Conservation (phyloP, 306 rosid species). For the Rosa lucieae region DNA sequence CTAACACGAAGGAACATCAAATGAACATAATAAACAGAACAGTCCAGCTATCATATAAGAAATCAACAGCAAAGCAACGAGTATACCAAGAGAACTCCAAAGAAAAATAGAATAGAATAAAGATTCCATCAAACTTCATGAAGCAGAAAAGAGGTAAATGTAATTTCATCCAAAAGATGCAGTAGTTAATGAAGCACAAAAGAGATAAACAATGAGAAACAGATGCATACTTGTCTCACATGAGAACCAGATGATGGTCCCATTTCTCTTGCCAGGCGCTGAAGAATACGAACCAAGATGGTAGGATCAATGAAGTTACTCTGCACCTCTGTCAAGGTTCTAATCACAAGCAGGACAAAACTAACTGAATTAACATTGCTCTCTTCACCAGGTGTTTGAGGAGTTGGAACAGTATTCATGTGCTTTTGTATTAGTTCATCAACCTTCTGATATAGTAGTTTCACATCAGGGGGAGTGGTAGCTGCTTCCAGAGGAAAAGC, state of each 20-base stretch:
- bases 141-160: background rate
- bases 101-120: background rate
- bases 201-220: conserved; percentile 4
- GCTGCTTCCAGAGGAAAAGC: conserved; percentile 92
- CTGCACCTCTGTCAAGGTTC: conserved; percentile 90
- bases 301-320: conserved; percentile 81
- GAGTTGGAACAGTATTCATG: conserved; percentile 59
- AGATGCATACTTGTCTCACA: conserved; percentile 74
- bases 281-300: conserved; percentile 84
- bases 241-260: conserved; percentile 82
- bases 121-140: background rate
- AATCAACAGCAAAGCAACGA: background rate
- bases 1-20: background rate
- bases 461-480: conserved; percentile 76
- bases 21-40: background rate
- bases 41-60: background rate
- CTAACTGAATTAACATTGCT: conserved; percentile 73
- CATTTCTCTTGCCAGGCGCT: conserved; percentile 92
- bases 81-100: background rate
- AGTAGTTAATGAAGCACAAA: background rate
- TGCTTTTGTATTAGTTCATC: conserved; percentile 92
- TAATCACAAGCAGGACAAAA: conserved; percentile 83
- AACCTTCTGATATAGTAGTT: conserved; percentile 79
- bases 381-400: conserved; percentile 81
- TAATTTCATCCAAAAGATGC: background rate